Percentiles rank a stretch among this genome's conserved stretches.
Conservation (phyloP, 116 monocot genomes). For the Iris pallida region DNA sequence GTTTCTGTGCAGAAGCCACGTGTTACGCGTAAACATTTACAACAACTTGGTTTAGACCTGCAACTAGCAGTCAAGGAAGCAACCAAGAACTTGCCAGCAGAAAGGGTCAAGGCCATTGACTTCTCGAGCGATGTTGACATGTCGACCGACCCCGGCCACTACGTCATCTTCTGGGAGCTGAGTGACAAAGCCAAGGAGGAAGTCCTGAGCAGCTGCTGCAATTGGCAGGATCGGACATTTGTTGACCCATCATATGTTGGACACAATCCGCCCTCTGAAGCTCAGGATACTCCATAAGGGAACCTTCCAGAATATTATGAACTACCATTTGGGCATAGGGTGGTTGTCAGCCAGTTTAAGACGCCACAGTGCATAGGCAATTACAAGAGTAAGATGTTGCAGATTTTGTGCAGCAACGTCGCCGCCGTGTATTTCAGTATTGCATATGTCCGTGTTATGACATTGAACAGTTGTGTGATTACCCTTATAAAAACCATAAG, state of each 20-base stretch:
- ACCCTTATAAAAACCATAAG: no score
- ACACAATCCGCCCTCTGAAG: constrained; percentile 63
- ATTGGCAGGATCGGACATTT: constrained; percentile 57
- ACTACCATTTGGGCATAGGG: constrained; percentile 36
- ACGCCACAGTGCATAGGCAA: constrained; percentile 37
- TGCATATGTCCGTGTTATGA: constrained; percentile 19
- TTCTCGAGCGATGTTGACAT: constrained; percentile 34
- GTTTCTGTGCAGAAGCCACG: constrained; percentile 23
- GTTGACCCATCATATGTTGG: constrained; percentile 52
- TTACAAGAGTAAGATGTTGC: constrained; percentile 23
- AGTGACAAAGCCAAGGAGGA: constrained; percentile 21
- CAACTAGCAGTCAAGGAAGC: constrained; percentile 30
- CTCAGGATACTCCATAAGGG: constrained; percentile 37
- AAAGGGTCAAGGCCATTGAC: constrained; percentile 36
- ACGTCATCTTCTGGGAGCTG: constrained; percentile 36
- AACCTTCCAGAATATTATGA: constrained; percentile 63
- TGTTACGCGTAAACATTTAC: constrained; percentile 38
- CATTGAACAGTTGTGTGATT: no score
- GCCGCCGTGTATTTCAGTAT: constrained; percentile 27
- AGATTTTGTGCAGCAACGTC: constrained; percentile 28
- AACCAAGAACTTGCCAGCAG: constrained; percentile 16
- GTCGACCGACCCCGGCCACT: constrained; percentile 28
- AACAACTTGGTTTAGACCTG: constrained; percentile 42
- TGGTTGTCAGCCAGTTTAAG: constrained; percentile 67
- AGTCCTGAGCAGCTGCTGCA: constrained; percentile 24